Evolutionary conservation across 352 stramenopile species (phyloP).

Genomic region (Pythium myriotylum): DNA sequence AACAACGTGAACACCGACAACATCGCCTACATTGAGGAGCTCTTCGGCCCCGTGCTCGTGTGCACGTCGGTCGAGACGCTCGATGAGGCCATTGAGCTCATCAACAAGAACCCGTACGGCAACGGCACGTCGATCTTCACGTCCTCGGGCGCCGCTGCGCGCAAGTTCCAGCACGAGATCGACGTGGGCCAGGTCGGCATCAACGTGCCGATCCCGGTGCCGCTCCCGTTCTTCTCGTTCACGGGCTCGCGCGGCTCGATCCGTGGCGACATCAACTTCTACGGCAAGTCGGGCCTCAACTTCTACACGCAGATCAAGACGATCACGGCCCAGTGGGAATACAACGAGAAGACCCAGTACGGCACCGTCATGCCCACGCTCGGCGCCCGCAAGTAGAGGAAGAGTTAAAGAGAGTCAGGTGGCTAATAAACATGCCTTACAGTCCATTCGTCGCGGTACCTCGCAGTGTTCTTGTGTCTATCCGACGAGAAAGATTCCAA

Average conservation of each 20-base stretch:
- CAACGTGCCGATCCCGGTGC: slow-evolving; percentile 97
- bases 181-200: slow-evolving; percentile 96
- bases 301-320: slow-evolving; percentile 99
- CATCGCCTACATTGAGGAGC: slow-evolving; percentile 93
- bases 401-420: too few species aligned
- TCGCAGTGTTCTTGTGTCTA: too few species aligned
- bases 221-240: slow-evolving; percentile 98
- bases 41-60: slow-evolving; percentile 97
- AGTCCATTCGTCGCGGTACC: too few species aligned
- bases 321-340: slow-evolving; percentile 96
- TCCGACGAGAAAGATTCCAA: too few species aligned
- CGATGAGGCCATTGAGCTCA: slow-evolving; percentile 95
- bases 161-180: slow-evolving; percentile 97
- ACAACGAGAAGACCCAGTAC: slow-evolving; percentile 88
- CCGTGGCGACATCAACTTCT: slow-evolving; percentile 97
- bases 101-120: slow-evolving; percentile 96
- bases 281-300: slow-evolving; percentile 94
- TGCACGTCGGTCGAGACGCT: slow-evolving; percentile 92
- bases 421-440: too few species aligned
- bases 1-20: slow-evolving; percentile 85
- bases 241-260: slow-evolving; percentile 95
- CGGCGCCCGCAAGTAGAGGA: slow-evolving; percentile 45
- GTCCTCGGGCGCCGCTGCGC: slow-evolving; percentile 88
- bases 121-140: slow-evolving; percentile 98
- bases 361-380: slow-evolving; percentile 94